phyloP scores from a whole-genome alignment of 2,329 filamentous ascomycete genomes.

The Sclerotinia glacialis region DNA sequence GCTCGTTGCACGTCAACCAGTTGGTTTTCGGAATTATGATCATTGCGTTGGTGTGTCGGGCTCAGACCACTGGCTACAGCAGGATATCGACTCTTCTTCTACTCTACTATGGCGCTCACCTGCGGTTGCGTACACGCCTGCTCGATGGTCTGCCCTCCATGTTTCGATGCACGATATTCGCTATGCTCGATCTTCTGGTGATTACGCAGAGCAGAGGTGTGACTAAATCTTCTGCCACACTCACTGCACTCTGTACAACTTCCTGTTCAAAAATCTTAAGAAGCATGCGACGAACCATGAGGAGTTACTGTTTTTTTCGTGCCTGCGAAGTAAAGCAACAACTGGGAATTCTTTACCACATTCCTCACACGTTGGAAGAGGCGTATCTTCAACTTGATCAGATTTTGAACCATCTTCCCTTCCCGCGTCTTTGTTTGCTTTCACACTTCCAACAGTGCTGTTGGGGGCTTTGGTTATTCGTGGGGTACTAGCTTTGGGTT shows the following conservation, averaged over 20 bases:
- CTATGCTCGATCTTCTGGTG: not conserved
- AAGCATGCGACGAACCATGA: no score
- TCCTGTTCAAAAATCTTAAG: not conserved
- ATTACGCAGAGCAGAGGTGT: not conserved
- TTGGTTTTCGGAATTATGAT: not conserved
- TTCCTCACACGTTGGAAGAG: not conserved
- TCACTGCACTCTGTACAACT: slow-evolving; percentile 3
- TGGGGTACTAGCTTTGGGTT: no score
- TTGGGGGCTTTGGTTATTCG: no score
- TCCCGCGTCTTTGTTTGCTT: not conserved
- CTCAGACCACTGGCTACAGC: not conserved
- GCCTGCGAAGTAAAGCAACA: not conserved
- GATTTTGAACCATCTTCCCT: not conserved
- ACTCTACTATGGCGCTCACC: not conserved
- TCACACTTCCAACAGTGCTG: not conserved
- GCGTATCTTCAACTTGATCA: not conserved
- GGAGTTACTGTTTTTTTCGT: not conserved
- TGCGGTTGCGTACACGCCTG: not conserved
- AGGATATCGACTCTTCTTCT: not conserved
- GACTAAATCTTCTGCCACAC: not conserved
- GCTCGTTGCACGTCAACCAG: not conserved
- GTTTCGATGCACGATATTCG: not conserved
- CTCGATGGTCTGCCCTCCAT: not conserved
- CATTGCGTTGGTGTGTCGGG: not conserved
- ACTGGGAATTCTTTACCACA: slow-evolving; percentile 6